Evolutionary conservation across 2,329 filamentous ascomycete species (phyloP).

Genomic region (Ophiocordyceps camponoti-leonardi): DNA sequence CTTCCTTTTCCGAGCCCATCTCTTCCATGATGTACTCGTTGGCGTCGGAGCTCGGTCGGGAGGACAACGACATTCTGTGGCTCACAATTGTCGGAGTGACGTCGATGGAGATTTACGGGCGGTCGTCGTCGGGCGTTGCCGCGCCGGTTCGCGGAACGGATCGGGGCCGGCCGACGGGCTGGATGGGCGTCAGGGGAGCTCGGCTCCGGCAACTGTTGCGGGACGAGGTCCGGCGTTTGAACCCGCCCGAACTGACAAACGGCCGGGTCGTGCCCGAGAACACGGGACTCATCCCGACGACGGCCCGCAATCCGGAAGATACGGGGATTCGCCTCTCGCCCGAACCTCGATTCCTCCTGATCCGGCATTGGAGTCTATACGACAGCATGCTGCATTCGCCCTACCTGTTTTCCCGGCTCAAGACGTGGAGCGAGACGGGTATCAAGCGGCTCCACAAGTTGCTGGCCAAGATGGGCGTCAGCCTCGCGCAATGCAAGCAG

Average conservation of each 20-base stretch:
- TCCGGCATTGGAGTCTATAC: constrained; percentile 93
- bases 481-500: constrained; percentile 82
- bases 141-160: constrained; percentile 38
- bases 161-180: constrained; percentile 44
- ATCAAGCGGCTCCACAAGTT: constrained; percentile 83
- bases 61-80: constrained; percentile 95
- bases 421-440: constrained; percentile 86
- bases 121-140: constrained; percentile 65
- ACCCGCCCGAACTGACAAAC: constrained; percentile 55
- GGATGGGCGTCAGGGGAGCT: constrained; percentile 68
- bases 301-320: constrained; percentile 76
- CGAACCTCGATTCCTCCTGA: constrained; percentile 81
- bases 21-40: constrained; percentile 89
- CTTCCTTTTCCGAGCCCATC: constrained; percentile 87
- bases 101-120: constrained; percentile 83
- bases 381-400: constrained; percentile 97
- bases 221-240: constrained; percentile 86
- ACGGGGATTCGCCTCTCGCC: constrained; percentile 83
- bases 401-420: constrained; percentile 78
- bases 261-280: constrained; percentile 47
- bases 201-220: constrained; percentile 71
- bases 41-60: constrained; percentile 83
- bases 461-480: constrained; percentile 95
- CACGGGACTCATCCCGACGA: constrained; percentile 74
- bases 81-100: constrained; percentile 85